A percentile compares a stretch with the other conserved stretches of the same genome.
These are phyloP conservation scores for Aspergillus sp. DNA, from an alignment of 2,329 filamentous ascomycete species.

Conservation along the genomic window DNA sequence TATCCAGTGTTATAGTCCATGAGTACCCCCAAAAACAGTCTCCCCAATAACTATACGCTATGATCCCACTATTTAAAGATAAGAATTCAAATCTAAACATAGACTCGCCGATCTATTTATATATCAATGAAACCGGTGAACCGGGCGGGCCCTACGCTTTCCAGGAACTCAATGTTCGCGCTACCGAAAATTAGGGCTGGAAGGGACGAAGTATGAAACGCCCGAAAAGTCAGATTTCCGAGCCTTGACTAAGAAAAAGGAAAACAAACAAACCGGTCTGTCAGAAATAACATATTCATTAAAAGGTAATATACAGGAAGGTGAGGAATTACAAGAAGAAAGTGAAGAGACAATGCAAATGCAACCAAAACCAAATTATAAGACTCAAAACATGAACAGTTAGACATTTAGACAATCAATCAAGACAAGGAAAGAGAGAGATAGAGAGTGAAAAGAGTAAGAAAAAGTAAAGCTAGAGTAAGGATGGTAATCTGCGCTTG, in stretches of 20 bases:
- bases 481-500: constrained; percentile 9
- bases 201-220: not conserved
- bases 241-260: not conserved
- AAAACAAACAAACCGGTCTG: not conserved
- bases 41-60: no score
- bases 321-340: constrained; percentile 4
- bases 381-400: not conserved
- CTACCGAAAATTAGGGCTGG: no score
- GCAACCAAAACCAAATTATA: not conserved
- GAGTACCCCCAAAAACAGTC: no score
- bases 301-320: constrained; percentile 9
- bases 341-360: not conserved
- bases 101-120: no score
- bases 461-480: not conserved
- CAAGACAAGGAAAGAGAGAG: not conserved
- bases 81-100: no score
- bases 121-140: no score
- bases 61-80: no score
- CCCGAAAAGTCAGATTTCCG: not conserved
- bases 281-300: not conserved
- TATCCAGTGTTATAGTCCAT: no score
- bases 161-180: no score
- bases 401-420: not conserved
- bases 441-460: not conserved
- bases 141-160: no score